Base-by-base conservation (phyloP, 768 basidiomycete genomes). In the Pleurotus djamor region DNA sequence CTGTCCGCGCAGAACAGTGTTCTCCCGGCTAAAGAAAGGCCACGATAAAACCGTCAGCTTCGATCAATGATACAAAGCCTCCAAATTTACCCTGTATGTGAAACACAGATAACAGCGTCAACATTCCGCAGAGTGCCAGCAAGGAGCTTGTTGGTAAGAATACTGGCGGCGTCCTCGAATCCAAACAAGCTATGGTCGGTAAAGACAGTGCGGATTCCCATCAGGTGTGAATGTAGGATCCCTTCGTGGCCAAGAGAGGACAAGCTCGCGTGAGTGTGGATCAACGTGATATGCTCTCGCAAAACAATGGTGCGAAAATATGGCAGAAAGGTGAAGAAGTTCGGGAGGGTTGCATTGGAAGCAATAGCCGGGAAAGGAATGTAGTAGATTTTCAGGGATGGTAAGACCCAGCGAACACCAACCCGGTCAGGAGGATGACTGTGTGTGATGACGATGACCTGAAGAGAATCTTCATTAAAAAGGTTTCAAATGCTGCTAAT, bases 101-200 rank as follows among this genome's bases (percentile, higher is more conserved):
- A 96, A 50, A 98, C 97, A 65, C 95, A 98, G 28, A 98, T 95
- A 1, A 92, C 93, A 0, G 89, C 94, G 65, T 98, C 96, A 0
- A 96, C 92, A 68, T 96, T 95, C 60, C 87, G 84, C 67, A 99
- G 76, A 2, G 91, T 88, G 4, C 85, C 94, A 9, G 85, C 90
- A 43, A 98, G 77, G 36, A 99, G 82, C 71, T 99, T 99, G 77
- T 99, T 99, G 4, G 97, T 98, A 63, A 98, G 77, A 43, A 99
- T 96, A 64, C 96, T 95, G 1, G 95, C 96, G 13, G 97, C 96
- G 68, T 98, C 96, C 35, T 93, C 96, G 67, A 99, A 95, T 1
- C 95, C 96, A 65, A 98, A 98, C 32, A 99, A 73, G 66, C 92
- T 94, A 66, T 99, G 96, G 71, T 99, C 97, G 0, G 97, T 98